Percentiles rank a stretch among this genome's conserved stretches.
phyloP scores from a whole-genome alignment of 352 stramenopile species.

The Globisporangium orthogonon region DNA sequence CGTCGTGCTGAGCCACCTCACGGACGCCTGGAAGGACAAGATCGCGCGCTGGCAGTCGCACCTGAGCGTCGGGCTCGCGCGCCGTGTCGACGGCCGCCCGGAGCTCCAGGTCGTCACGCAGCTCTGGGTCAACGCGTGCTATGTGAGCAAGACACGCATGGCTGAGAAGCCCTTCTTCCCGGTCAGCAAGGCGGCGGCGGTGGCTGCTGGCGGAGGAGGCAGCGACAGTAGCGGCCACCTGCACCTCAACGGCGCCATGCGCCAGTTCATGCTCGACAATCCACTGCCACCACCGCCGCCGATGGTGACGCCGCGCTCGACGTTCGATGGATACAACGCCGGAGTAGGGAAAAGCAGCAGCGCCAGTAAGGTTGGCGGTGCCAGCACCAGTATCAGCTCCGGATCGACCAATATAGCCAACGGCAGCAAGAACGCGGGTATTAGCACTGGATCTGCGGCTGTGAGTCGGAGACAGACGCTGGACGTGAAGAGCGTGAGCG shows the following conservation, averaged over 20 bases:
- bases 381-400: not conserved
- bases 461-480: slow-evolving; percentile 36
- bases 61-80: slow-evolving; percentile 14
- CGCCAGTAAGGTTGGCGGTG: not conserved
- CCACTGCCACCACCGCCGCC: slow-evolving; percentile 1
- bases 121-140: slow-evolving; percentile 81
- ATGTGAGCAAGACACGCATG: slow-evolving; percentile 62
- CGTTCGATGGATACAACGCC: not conserved
- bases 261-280: slow-evolving; percentile 8
- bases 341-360: not conserved
- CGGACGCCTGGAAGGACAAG: slow-evolving; percentile 59
- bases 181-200: slow-evolving; percentile 28
- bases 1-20: slow-evolving; percentile 71
- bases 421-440: not conserved
- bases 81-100: slow-evolving; percentile 19
- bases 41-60: slow-evolving; percentile 55
- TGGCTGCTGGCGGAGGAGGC: not conserved
- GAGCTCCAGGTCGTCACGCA: slow-evolving; percentile 75
- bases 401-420: not conserved
- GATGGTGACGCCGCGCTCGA: not conserved
- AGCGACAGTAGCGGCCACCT: slow-evolving; percentile 2
- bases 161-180: slow-evolving; percentile 73
- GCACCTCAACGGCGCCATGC: slow-evolving; percentile 15
- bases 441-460: slow-evolving; percentile 23
- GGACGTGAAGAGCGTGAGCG: slow-evolving; percentile 3